Percentiles rank a stretch among this genome's conserved stretches.
These are phyloP conservation scores for Erodium moschatum DNA, from an alignment of 441 rosid species.

Conservation along the genomic window DNA sequence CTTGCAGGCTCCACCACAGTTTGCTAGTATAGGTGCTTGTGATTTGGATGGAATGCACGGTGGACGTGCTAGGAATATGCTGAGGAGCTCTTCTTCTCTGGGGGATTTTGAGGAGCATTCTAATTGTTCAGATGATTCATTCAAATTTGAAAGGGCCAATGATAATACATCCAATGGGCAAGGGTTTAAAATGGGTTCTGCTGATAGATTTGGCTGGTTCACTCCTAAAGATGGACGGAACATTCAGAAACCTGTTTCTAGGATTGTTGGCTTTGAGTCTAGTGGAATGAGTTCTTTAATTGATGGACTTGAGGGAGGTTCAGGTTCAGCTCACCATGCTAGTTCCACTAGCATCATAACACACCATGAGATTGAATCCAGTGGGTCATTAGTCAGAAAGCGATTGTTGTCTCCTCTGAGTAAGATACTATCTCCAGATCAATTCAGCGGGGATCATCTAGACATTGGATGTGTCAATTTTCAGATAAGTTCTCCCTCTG, in stretches of 20 bases:
- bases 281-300: slow-evolving; percentile 27
- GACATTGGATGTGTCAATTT: slow-evolving; percentile 43
- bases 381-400: slow-evolving; percentile 60
- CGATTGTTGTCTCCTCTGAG: slow-evolving; percentile 63
- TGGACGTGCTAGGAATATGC: slow-evolving; percentile 22
- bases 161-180: slow-evolving; percentile 34
- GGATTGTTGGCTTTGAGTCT: slow-evolving; percentile 80
- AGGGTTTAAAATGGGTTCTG: slow-evolving; percentile 35
- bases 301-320: slow-evolving; percentile 24
- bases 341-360: slow-evolving; percentile 27
- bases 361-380: slow-evolving; percentile 38
- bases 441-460: slow-evolving; percentile 47
- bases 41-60: slow-evolving; percentile 45
- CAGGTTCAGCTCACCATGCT: slow-evolving; percentile 29
- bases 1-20: slow-evolving; percentile 39
- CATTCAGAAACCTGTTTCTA: slow-evolving; percentile 44
- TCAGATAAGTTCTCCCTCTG: slow-evolving; percentile 29
- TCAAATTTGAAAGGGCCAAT: slow-evolving; percentile 23
- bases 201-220: slow-evolving; percentile 30
- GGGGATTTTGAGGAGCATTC: slow-evolving; percentile 48
- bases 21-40: slow-evolving; percentile 31
- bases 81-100: slow-evolving; percentile 33
- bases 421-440: slow-evolving; percentile 46
- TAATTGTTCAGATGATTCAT: slow-evolving; percentile 36
- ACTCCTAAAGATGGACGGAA: slow-evolving; percentile 30